These are phyloP conservation scores for Sindora glabra DNA, from an alignment of 306 rosid species.

Conservation along the genomic window DNA sequence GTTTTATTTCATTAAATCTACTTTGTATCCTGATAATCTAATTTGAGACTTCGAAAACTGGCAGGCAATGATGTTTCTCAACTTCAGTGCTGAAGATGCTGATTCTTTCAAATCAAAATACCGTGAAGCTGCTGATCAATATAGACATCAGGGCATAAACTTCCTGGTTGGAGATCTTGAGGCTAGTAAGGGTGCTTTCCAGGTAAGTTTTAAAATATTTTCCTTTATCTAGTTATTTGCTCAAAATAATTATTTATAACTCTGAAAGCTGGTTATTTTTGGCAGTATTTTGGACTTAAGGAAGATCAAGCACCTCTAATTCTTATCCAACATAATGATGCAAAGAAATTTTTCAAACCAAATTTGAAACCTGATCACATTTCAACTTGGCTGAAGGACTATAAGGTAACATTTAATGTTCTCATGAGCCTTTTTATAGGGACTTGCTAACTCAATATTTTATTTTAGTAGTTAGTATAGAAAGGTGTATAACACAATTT, in stretches of 20 bases:
- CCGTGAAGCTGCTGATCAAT: conserved; percentile 69
- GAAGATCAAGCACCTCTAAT: conserved; percentile 81
- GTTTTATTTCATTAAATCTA: background rate
- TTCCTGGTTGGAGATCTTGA: conserved; percentile 75
- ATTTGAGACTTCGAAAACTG: conserved; percentile 12
- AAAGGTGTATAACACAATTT: background rate
- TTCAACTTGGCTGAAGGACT: conserved; percentile 68
- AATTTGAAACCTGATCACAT: conserved; percentile 62
- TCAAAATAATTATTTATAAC: too few species aligned
- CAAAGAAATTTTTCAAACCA: conserved; percentile 61
- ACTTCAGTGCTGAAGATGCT: conserved; percentile 46
- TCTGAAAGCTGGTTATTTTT: too few species aligned
- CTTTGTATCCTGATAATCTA: background rate
- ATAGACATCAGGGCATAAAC: conserved; percentile 49
- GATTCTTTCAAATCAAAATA: conserved; percentile 59
- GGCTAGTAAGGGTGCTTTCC: conserved; percentile 69
- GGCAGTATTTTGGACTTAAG: conserved; percentile 78
- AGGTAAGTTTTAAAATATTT: conserved; percentile 41
- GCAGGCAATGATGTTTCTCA: conserved; percentile 87
- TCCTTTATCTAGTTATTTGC: too few species aligned
- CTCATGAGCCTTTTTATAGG: background rate
- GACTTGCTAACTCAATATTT: background rate
- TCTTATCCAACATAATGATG: conserved; percentile 57
- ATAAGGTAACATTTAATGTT: conserved; percentile 49
- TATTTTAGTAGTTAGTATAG: background rate